phyloP scores from a whole-genome alignment of 768 basidiomycete genomes.

The Termitomyces eurrhizus region DNA sequence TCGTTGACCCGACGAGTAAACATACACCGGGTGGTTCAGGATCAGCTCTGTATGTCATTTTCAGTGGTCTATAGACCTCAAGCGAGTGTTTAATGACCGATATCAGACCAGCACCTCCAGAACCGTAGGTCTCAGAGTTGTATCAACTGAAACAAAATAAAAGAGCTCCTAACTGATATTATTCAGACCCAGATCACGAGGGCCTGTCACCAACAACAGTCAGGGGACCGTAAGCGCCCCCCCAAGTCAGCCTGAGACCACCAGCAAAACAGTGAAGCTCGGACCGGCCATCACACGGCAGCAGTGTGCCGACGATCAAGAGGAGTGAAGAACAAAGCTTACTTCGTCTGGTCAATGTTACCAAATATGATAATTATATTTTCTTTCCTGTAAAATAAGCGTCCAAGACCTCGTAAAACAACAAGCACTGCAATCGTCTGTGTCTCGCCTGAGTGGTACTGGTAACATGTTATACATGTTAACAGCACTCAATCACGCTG shows the following conservation, averaged over 20 bases:
- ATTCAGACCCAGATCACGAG: conserved; percentile 9
- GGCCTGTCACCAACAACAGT: not conserved
- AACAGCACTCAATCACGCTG: no score
- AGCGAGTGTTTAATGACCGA: not conserved
- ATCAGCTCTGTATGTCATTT: conserved; percentile 8
- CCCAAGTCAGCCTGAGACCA: no score
- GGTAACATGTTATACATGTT: no score
- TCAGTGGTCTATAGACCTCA: not conserved
- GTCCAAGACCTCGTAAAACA: not conserved
- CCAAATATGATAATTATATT: not conserved
- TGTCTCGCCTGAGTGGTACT: conserved; percentile 3
- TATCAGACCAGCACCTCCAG: not conserved
- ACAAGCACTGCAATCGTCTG: conserved; percentile 6
- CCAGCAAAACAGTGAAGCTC: no score
- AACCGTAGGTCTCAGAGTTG: not conserved
- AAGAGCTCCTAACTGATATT: not conserved
- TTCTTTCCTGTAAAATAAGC: not conserved
- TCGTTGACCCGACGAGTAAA: conserved; percentile 7
- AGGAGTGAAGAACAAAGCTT: not conserved
- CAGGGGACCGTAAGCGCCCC: not conserved
- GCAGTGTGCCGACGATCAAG: not conserved
- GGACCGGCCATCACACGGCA: not conserved
- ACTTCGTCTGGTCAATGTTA: not conserved
- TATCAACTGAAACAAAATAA: not conserved
- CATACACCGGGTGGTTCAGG: not conserved